Percentiles rank a stretch among this genome's conserved stretches.
Conservation (phyloP, 169 alveolate species). For the Plasmodium knowlesi region DNA sequence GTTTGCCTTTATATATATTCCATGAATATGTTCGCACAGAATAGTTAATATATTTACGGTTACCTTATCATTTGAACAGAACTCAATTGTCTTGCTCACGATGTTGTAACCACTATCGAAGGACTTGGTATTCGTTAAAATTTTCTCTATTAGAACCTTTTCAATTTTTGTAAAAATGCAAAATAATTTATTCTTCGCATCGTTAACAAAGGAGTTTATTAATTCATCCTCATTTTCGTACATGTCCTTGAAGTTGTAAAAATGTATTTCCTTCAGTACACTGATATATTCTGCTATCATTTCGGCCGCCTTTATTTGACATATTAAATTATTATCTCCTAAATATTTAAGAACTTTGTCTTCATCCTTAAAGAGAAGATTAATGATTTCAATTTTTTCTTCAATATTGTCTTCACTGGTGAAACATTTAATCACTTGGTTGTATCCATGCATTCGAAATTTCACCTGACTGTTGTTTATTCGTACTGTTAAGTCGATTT, state of each 20-base stretch:
- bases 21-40: slow-evolving; percentile 38
- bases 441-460: slow-evolving; percentile 54
- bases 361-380: slow-evolving; percentile 36
- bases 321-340: slow-evolving; percentile 53
- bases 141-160: slow-evolving; percentile 34
- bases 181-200: slow-evolving; percentile 41
- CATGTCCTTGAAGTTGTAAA: slow-evolving; percentile 2
- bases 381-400: slow-evolving; percentile 19
- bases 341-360: slow-evolving; percentile 20
- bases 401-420: background rate
- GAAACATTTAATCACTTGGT: slow-evolving; percentile 30
- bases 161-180: slow-evolving; percentile 28
- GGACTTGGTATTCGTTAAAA: slow-evolving; percentile 40
- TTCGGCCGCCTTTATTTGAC: slow-evolving; percentile 69
- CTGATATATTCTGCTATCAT: slow-evolving; percentile 40
- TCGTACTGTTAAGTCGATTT: slow-evolving; percentile 12
- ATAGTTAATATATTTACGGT: slow-evolving; percentile 35
- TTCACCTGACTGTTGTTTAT: slow-evolving; percentile 28
- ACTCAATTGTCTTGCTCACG: slow-evolving; percentile 48
- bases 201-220: slow-evolving; percentile 51
- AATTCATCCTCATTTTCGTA: slow-evolving; percentile 42
- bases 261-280: slow-evolving; percentile 25
- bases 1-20: slow-evolving; percentile 26
- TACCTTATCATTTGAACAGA: slow-evolving; percentile 41
- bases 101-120: slow-evolving; percentile 71